These are phyloP conservation scores for Hygrocybe coccinea DNA, from an alignment of 768 basidiomycete species.

Conservation along the genomic window DNA sequence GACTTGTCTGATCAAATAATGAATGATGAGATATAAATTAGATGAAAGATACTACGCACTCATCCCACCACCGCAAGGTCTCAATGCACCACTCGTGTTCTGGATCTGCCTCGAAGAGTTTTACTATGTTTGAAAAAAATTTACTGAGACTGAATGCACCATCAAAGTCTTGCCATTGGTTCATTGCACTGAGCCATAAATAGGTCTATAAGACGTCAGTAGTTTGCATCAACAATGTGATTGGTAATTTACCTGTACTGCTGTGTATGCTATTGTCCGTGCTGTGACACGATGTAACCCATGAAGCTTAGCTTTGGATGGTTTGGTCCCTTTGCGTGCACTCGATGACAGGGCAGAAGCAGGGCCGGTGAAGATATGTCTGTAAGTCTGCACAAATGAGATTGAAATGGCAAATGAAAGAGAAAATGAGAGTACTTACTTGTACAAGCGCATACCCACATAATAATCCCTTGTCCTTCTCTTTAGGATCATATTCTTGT, in stretches of 20 bases:
- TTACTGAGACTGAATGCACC: neutral
- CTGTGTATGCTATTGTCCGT: neutral
- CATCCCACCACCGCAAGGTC: neutral
- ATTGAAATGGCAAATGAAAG: neutral
- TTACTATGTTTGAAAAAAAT: neutral
- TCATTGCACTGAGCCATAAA: neutral
- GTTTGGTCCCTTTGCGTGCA: neutral
- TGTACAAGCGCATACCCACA: conserved; percentile 6
- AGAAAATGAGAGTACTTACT: neutral
- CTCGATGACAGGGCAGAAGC: neutral
- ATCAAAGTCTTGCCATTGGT: neutral
- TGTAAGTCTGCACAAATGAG: neutral
- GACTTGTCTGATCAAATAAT: neutral
- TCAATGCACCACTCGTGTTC: neutral
- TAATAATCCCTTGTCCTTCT: neutral
- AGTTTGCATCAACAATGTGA: neutral
- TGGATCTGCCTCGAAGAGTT: neutral
- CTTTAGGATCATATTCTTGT: neutral
- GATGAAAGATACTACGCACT: neutral
- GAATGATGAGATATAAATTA: neutral
- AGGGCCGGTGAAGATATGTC: neutral
- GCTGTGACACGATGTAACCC: neutral
- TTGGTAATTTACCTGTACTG: neutral
- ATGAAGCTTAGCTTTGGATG: neutral
- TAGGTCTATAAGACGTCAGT: neutral